These are phyloP conservation scores for Coniella vitis DNA, from an alignment of 2,329 filamentous ascomycete genomes.

Conservation along the genomic window DNA sequence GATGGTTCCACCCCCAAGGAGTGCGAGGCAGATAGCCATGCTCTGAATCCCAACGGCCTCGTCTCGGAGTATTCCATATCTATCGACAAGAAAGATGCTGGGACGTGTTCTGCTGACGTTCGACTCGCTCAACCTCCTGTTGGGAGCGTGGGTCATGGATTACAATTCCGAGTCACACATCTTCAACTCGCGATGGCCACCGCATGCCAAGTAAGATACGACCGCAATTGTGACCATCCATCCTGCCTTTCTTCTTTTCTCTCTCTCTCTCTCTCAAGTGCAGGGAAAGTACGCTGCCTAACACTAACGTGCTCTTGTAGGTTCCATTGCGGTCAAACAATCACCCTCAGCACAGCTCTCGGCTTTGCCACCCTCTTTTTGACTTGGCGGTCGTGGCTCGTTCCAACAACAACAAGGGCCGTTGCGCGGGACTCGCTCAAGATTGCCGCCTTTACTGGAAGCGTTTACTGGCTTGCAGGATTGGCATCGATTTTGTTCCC, in stretches of 20 bases:
- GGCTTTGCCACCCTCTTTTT: slow-evolving; percentile 33
- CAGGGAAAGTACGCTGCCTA: too few species aligned
- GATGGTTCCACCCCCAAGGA: too few species aligned
- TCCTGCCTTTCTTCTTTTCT: too few species aligned
- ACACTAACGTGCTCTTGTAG: slow-evolving; percentile 16
- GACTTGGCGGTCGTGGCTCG: slow-evolving; percentile 27
- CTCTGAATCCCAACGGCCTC: too few species aligned
- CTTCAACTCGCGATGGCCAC: slow-evolving; percentile 36
- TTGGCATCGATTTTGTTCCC: slow-evolving; percentile 31
- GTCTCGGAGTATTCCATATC: too few species aligned
- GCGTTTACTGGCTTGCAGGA: slow-evolving; percentile 36
- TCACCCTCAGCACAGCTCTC: slow-evolving; percentile 31
- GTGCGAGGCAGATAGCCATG: too few species aligned
- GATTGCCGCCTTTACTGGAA: slow-evolving; percentile 30
- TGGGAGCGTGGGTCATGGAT: slow-evolving; percentile 32
- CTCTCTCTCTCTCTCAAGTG: too few species aligned
- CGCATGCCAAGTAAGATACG: slow-evolving; percentile 36
- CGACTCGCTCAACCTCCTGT: slow-evolving; percentile 28
- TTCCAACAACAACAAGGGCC: slow-evolving; percentile 16
- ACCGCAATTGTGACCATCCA: not conserved
- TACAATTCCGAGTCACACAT: slow-evolving; percentile 33
- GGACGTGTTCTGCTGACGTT: slow-evolving; percentile 34
- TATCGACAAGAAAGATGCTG: slow-evolving; percentile 22
- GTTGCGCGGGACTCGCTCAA: slow-evolving; percentile 26
- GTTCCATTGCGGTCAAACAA: slow-evolving; percentile 37